Conservation (phyloP, 371 early-diverging fungal species). For the Mucor lusitanicus region DNA sequence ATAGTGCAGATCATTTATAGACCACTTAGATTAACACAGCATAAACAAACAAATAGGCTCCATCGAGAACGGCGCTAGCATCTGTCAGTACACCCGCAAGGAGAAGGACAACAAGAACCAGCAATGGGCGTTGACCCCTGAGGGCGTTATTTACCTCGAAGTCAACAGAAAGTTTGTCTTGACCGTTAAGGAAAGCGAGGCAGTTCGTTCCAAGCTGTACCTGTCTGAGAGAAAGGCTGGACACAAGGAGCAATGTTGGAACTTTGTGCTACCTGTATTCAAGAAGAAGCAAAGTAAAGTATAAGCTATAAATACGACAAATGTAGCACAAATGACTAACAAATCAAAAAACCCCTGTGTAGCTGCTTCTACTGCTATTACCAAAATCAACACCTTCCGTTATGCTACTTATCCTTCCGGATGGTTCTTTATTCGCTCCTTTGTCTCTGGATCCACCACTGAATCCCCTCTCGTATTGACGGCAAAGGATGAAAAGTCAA, state of each 20-base stretch:
- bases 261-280: slow-evolving; percentile 51
- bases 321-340: not conserved
- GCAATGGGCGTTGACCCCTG: slow-evolving; percentile 40
- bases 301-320: not conserved
- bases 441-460: slow-evolving; percentile 28
- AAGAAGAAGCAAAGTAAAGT: slow-evolving; percentile 43
- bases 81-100: slow-evolving; percentile 48
- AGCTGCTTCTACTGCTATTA: slow-evolving; percentile 14
- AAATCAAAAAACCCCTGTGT: not conserved
- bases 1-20: not conserved
- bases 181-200: slow-evolving; percentile 32
- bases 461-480: slow-evolving; percentile 45
- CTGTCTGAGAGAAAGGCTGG: slow-evolving; percentile 31
- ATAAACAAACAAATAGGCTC: slow-evolving; percentile 27
- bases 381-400: slow-evolving; percentile 31
- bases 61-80: slow-evolving; percentile 28
- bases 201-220: slow-evolving; percentile 22
- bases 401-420: slow-evolving; percentile 46
- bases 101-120: slow-evolving; percentile 36
- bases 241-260: slow-evolving; percentile 50
- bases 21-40: not conserved
- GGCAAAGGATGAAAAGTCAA: slow-evolving; percentile 25
- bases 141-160: slow-evolving; percentile 36
- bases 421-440: slow-evolving; percentile 48
- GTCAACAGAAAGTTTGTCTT: slow-evolving; percentile 31